Evolutionary conservation across 768 basidiomycete genomes (phyloP), one percentile per base, ranked within the genome.

Genomic region (Kwoniella shandongensis): DNA sequence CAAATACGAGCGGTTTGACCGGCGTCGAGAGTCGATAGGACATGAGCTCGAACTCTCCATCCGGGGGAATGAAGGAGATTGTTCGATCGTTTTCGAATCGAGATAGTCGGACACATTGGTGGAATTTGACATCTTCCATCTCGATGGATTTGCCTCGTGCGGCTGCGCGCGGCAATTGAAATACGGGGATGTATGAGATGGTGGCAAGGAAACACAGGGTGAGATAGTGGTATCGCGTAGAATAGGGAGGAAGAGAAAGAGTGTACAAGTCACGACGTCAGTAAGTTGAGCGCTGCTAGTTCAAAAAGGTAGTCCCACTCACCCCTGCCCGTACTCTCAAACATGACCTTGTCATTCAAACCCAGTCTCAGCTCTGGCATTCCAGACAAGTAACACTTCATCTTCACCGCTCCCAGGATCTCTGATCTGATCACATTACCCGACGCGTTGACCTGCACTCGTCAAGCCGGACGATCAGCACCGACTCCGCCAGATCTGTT

Each of bases 61-160:
- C 94, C 3, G 96, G 94, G 0, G 96, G 96, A 68, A 98, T 99
- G 80, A 99, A 99, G 32, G 90, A 92, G 72, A 98, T 99, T 0
- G 94, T 98, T 59, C 96, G 87, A 79, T 99, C 94, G 77, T 96
- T 97, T 73, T 99, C 96, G 73, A 99, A 99, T 6, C 94, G 85
- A 10, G 92, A 88, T 22, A 99, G 82, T 10, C 96, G 90, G 11
- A 98, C 96, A 70, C 96, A 99, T 81, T 99, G 96, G 73, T 99
- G 96, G 80, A 99, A 99, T 76, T 97, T 97, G 80, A 97, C 91
- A 70, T 98, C 96, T 76, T 99, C 96, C 89, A 99, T 96, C 79
- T 99, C 96, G 66, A 99, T 96, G 2, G 96, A 88, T 78, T 98
- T 99, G 12, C 94, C 94, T 12, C 94, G 85, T 0, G 91, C 86